Evolutionary conservation across 192 early-diverging fungal species (phyloP).

Genomic region (Coemansia reversa): DNA sequence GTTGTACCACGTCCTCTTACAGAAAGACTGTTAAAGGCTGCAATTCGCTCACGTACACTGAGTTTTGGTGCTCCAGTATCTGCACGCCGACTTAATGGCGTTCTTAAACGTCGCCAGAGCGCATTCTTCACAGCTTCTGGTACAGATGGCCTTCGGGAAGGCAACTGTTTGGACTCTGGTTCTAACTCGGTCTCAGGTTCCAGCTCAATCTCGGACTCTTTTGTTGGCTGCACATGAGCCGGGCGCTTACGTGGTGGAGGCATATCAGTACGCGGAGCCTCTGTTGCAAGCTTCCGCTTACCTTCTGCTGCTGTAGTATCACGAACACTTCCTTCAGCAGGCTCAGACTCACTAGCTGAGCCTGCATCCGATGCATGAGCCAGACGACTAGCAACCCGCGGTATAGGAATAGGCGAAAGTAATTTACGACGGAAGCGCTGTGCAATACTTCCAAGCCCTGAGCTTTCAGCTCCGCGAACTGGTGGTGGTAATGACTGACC

Average conservation of each 20-base stretch:
- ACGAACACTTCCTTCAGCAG: background rate
- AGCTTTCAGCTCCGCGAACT: background rate
- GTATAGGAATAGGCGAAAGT: background rate
- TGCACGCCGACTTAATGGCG: conserved; percentile 26
- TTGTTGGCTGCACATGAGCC: conserved; percentile 1
- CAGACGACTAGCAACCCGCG: background rate
- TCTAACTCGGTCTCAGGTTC: conserved; percentile 4
- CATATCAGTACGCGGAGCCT: conserved; percentile 27
- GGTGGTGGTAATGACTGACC: background rate
- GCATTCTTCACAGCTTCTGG: conserved; percentile 36
- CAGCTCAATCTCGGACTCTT: background rate
- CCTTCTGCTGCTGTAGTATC: background rate
- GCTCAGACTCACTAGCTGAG: background rate
- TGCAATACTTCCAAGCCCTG: background rate
- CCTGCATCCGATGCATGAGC: background rate
- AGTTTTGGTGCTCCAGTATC: conserved; percentile 20
- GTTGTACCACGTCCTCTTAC: conserved; percentile 2
- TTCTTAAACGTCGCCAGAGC: conserved; percentile 31
- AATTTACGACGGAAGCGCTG: background rate
- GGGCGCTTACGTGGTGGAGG: conserved; percentile 38
- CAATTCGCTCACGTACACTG: conserved; percentile 44
- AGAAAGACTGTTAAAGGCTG: conserved; percentile 37
- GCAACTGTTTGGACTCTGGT: conserved; percentile 8
- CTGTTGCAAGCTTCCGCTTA: background rate
- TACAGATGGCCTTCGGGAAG: background rate